phyloP scores from a whole-genome alignment of 163 green algal genomes.

The Smithsoniella earleae region DNA sequence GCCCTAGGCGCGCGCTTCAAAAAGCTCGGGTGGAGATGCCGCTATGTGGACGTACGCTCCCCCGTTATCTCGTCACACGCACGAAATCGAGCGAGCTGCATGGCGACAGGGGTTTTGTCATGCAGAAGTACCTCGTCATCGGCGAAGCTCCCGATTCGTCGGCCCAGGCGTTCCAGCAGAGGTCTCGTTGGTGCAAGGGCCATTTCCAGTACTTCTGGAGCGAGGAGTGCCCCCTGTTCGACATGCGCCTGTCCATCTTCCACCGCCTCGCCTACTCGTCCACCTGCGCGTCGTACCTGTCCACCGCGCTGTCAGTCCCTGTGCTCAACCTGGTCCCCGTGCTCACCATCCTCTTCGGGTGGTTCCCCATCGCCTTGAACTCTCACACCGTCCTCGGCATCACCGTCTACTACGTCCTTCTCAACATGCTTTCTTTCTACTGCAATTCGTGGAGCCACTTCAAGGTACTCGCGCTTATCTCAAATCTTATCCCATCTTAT shows the following conservation, averaged over 20 bases:
- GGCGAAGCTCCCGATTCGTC: slow-evolving; percentile 27
- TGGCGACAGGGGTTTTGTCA: background rate
- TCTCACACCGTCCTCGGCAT: background rate
- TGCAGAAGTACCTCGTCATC: slow-evolving; percentile 28
- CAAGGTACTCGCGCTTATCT: background rate
- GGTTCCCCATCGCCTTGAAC: slow-evolving; percentile 26
- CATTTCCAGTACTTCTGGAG: slow-evolving; percentile 36
- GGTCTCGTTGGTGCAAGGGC: slow-evolving; percentile 32
- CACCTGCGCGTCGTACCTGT: slow-evolving; percentile 7
- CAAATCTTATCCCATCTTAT: background rate
- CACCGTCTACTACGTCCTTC: background rate
- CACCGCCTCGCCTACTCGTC: slow-evolving; percentile 19
- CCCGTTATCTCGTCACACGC: background rate
- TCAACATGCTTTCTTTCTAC: slow-evolving; percentile 6
- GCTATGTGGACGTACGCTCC: slow-evolving; percentile 18
- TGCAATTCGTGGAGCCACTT: slow-evolving; percentile 19
- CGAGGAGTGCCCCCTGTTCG: background rate
- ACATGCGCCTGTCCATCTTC: background rate
- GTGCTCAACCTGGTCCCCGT: slow-evolving; percentile 5
- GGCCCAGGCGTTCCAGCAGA: slow-evolving; percentile 13
- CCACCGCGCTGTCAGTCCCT: background rate
- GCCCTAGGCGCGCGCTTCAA: slow-evolving; percentile 30
- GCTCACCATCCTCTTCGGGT: slow-evolving; percentile 19
- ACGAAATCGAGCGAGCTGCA: background rate
- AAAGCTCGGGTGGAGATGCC: slow-evolving; percentile 9